phyloP scores from a whole-genome alignment of 768 basidiomycete species.

The Rhizopogon vesiculosus region DNA sequence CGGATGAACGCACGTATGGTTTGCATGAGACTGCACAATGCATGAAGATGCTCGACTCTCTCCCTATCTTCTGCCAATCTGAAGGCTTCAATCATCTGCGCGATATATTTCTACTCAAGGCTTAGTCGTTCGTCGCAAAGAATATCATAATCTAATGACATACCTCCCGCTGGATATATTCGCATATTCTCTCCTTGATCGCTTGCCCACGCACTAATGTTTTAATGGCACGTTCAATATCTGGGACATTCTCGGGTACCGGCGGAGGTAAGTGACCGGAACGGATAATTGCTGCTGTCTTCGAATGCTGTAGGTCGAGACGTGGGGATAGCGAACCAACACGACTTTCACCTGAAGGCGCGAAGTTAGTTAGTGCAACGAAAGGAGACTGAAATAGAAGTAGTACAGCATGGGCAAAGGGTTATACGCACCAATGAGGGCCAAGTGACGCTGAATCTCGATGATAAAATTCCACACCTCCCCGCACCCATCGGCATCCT shows the following conservation, averaged over 20 bases:
- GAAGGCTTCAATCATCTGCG: slow-evolving; percentile 78
- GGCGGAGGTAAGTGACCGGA: slow-evolving; percentile 74
- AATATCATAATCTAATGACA: slow-evolving; percentile 17
- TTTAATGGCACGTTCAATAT: slow-evolving; percentile 79
- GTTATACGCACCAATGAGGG: slow-evolving; percentile 47
- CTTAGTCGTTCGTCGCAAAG: slow-evolving; percentile 8
- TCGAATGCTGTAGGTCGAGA: slow-evolving; percentile 43
- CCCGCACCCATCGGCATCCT: slow-evolving; percentile 90
- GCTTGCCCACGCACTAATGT: slow-evolving; percentile 63
- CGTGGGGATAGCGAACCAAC: slow-evolving; percentile 61
- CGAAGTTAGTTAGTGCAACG: slow-evolving; percentile 11
- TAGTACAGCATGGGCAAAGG: slow-evolving; percentile 14
- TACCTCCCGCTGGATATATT: slow-evolving; percentile 84
- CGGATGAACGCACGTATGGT: slow-evolving; percentile 70
- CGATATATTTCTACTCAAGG: slow-evolving; percentile 72
- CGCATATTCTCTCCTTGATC: slow-evolving; percentile 82
- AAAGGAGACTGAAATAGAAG: slow-evolving; percentile 5
- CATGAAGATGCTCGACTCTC: slow-evolving; percentile 84
- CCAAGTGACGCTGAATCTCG: slow-evolving; percentile 86
- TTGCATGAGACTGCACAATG: slow-evolving; percentile 89
- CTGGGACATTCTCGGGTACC: slow-evolving; percentile 67
- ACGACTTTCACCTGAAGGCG: slow-evolving; percentile 38
- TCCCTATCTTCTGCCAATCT: slow-evolving; percentile 91
- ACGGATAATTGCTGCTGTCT: slow-evolving; percentile 61
- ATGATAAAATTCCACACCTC: slow-evolving; percentile 98